A percentile compares a stretch with the other conserved stretches of the same genome.
These are phyloP conservation scores for Leptographium galeiforme DNA, from an alignment of 2,329 filamentous ascomycete species.

Conservation along the genomic window DNA sequence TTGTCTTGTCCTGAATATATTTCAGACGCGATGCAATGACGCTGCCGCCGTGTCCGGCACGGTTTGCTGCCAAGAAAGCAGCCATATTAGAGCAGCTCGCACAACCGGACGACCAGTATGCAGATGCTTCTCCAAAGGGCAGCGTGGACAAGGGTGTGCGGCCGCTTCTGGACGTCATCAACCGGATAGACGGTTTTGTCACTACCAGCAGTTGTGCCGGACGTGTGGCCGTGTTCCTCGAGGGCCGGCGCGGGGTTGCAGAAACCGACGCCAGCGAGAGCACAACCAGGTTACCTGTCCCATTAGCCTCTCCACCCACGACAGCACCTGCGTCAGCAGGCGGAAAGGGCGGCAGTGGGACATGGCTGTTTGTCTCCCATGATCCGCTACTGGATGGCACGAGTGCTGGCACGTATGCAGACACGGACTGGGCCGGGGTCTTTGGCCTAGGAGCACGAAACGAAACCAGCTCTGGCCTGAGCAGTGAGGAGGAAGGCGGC, in stretches of 20 bases:
- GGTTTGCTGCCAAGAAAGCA: constrained; percentile 41
- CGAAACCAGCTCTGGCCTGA: constrained; percentile 4
- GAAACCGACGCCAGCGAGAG: constrained; percentile 7
- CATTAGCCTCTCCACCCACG: constrained; percentile 8
- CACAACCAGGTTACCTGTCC: not conserved
- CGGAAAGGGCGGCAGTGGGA: constrained; percentile 73
- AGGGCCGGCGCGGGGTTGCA: constrained; percentile 45
- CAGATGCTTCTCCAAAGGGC: constrained; percentile 80
- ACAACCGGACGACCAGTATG: constrained; percentile 56
- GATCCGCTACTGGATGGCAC: constrained; percentile 38
- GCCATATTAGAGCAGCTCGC: constrained; percentile 60
- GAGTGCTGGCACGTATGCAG: constrained; percentile 12
- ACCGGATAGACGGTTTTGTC: constrained; percentile 58
- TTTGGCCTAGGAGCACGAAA: constrained; percentile 28
- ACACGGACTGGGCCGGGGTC: constrained; percentile 14
- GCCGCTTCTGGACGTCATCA: constrained; percentile 66
- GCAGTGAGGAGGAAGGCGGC: constrained; percentile 11
- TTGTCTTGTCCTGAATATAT: not conserved
- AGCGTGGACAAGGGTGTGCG: constrained; percentile 69
- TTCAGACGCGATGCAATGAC: not conserved
- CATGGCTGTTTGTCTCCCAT: constrained; percentile 83
- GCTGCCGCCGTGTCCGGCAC: constrained; percentile 9
- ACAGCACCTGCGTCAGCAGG: constrained; percentile 45
- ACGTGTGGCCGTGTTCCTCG: constrained; percentile 74
- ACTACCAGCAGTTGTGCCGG: constrained; percentile 92